These are phyloP conservation scores for Phytopythium aichiense DNA, from an alignment of 352 stramenopile species.

Conservation along the genomic window DNA sequence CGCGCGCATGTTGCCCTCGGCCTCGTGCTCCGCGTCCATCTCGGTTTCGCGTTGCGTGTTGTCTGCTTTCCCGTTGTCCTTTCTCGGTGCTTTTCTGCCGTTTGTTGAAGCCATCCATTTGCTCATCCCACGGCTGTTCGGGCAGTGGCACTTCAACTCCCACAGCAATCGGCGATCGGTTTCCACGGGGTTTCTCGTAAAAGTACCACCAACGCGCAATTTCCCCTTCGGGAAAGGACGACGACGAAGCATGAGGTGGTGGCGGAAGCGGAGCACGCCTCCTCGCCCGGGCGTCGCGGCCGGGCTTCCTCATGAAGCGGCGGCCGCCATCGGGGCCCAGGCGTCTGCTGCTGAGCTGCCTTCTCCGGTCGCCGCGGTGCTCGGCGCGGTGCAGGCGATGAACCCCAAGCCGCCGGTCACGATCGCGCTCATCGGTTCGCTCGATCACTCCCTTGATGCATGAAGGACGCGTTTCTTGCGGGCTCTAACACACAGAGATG, in stretches of 20 bases:
- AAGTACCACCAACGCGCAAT: neutral
- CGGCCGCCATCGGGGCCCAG: neutral
- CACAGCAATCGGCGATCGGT: neutral
- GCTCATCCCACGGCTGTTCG: neutral
- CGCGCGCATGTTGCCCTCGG: slow-evolving; percentile 47
- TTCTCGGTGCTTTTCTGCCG: neutral
- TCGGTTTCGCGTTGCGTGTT: neutral
- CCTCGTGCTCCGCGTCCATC: slow-evolving; percentile 21
- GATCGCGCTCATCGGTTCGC: slow-evolving; percentile 36
- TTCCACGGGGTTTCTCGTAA: neutral
- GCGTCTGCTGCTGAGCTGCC: slow-evolving; percentile 2
- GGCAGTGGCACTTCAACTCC: slow-evolving; percentile 5
- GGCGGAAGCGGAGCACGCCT: neutral
- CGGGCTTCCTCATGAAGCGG: neutral
- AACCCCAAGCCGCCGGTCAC: slow-evolving; percentile 59
- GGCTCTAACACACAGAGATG: neutral
- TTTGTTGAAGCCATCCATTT: neutral
- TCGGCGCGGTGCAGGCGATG: slow-evolving; percentile 41
- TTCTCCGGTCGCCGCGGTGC: slow-evolving; percentile 27
- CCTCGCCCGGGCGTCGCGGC: neutral
- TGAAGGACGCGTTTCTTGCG: neutral
- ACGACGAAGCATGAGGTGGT: slow-evolving; percentile 2
- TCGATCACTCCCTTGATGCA: neutral
- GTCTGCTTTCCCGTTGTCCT: neutral
- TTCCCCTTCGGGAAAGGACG: neutral